Evolutionary conservation across 371 early-diverging fungal genomes (phyloP), one percentile per base, ranked within the genome.

Genomic region (Chytridiales sp.): DNA sequence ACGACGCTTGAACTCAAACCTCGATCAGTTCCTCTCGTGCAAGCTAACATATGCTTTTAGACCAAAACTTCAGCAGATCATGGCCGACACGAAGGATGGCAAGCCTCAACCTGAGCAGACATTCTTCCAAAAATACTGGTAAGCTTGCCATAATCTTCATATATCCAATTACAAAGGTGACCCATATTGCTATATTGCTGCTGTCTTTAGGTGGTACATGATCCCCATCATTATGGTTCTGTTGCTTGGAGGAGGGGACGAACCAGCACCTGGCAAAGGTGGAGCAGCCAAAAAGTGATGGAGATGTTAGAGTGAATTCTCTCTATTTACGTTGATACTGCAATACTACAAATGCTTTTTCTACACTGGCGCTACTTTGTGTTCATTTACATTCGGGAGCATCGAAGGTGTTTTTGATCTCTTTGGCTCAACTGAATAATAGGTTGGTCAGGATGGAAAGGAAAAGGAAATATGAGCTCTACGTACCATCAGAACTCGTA

Each of bases 111-210:
- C 68, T 29, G 56, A 61, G 48, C 67, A 70, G 61, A 66, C 73
- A 47, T 74, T 76, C 65, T 48, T 74, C 19, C 67, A 60, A 32
- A 73, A 76, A 57, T 78, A 78, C 66, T 76, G 77, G 75, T 54
- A 30, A 54, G 54, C 15, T n/a, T n/a, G n/a, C 17, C 5, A 30
- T 34, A 21, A 3, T 35, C 38, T 9, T 8, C 11, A 34, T 51
- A 22, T 48, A 9, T 4, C 9, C 29, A 9, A 30, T 6, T 6
- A 13, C 48, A 13, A 44, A n/a, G 39, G 11, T 38, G 39, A 38
- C 39, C 9, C 11, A 38, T 19, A 11, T 44, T 24, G 19, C 24
- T 8, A 5, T 44, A 44, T 44, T 44, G 24, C 6, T 21, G 17
- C 19, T 17, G 38, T 17, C 11, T 38, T 8, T 8, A 48, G 48